These are phyloP conservation scores for Penicillium sp. DNA, from an alignment of 2,329 filamentous ascomycete genomes.

Conservation along the genomic window DNA sequence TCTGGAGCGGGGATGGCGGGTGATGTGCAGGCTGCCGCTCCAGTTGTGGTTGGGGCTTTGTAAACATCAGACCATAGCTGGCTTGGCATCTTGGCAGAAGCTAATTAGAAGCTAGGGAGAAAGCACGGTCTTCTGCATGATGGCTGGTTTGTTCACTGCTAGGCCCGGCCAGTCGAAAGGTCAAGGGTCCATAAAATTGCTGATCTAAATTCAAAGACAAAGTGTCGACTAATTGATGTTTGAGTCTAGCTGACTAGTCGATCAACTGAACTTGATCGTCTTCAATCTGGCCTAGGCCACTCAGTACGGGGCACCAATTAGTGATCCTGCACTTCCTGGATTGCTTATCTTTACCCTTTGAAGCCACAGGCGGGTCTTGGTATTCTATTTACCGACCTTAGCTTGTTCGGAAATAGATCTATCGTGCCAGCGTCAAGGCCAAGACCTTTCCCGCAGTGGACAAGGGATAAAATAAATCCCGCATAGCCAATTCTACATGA, in stretches of 20 bases:
- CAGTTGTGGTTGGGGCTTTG: neutral
- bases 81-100: conserved; percentile 1
- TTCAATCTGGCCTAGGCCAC: no score
- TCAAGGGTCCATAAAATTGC: neutral
- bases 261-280: neutral
- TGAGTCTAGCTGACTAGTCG: neutral
- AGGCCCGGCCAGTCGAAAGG: neutral
- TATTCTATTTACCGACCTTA: neutral
- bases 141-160: neutral
- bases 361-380: neutral
- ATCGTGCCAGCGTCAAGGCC: neutral
- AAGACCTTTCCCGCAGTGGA: neutral
- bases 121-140: neutral
- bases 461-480: neutral
- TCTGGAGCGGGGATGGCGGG: neutral
- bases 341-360: no score
- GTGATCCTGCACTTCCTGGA: no score
- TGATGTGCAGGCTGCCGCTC: neutral
- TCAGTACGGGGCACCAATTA: no score
- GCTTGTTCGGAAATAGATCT: neutral
- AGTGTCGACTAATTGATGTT: neutral
- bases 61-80: conserved; percentile 1
- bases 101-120: neutral
- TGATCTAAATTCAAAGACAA: no score
- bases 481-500: neutral